A percentile compares a stretch with the other conserved stretches of the same genome.
Evolutionary conservation across 2,329 filamentous ascomycete species (phyloP).

Genomic region (Sporothrix schenckii): DNA sequence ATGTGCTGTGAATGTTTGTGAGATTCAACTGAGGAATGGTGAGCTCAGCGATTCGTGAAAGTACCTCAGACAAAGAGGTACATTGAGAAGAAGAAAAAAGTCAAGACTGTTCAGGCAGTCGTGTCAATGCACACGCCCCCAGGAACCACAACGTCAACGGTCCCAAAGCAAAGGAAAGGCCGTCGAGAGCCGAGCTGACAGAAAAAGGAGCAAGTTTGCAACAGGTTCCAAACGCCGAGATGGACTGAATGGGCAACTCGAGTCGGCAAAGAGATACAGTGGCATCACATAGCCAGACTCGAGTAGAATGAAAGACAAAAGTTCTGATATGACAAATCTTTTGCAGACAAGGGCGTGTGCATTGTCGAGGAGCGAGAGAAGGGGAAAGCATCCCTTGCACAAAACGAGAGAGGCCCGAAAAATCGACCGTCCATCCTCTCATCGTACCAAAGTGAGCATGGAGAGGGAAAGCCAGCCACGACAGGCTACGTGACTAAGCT

Average conservation of each 20-base stretch:
- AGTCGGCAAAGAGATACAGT: background rate
- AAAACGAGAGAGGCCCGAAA: background rate
- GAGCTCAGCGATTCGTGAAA: background rate
- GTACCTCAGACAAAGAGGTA: slow-evolving; percentile 18
- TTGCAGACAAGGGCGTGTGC: slow-evolving; percentile 14
- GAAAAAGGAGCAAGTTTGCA: background rate
- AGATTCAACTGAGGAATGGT: background rate
- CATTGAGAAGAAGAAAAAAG: background rate
- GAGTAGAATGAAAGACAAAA: background rate
- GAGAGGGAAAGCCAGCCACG: background rate
- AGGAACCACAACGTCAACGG: no score
- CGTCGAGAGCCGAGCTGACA: background rate
- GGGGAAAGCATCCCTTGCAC: no score
- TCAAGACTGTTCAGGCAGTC: no score
- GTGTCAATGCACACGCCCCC: background rate
- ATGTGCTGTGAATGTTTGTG: background rate
- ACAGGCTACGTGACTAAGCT: background rate
- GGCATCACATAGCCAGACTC: background rate
- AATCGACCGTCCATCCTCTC: background rate
- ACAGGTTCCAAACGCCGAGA: slow-evolving; percentile 1
- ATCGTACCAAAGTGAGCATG: background rate
- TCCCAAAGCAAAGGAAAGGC: background rate
- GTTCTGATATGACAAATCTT: background rate
- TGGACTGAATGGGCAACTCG: background rate
- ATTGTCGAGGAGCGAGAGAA: background rate